These are phyloP conservation scores for Blumeria graminis DNA, from an alignment of 2,329 filamentous ascomycete species.

Conservation along the genomic window DNA sequence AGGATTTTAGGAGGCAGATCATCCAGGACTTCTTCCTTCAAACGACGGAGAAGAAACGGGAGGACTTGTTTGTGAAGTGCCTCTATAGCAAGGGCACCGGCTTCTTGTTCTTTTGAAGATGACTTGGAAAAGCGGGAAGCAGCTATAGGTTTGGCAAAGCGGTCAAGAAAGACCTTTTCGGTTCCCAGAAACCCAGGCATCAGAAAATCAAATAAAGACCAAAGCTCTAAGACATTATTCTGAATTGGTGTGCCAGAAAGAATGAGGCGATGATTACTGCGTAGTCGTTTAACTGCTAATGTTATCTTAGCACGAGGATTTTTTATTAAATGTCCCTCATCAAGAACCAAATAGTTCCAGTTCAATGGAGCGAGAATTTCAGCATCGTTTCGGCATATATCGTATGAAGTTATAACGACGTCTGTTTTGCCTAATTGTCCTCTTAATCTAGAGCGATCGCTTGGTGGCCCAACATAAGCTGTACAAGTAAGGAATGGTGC, in stretches of 20 bases:
- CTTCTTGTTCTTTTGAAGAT: constrained; percentile 94
- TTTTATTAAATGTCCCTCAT: constrained; percentile 96
- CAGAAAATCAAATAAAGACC: constrained; percentile 95
- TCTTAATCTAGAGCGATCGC: constrained; percentile 50
- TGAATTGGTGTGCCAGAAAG: constrained; percentile 93
- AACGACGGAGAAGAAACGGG: constrained; percentile 78
- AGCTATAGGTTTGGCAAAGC: constrained; percentile 74
- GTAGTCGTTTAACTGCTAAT: constrained; percentile 67
- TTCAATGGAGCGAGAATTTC: constrained; percentile 59
- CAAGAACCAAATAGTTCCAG: constrained; percentile 95
- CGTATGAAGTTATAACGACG: constrained; percentile 91
- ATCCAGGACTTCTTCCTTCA: constrained; percentile 94
- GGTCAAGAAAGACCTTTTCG: constrained; percentile 84
- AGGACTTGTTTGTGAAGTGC: constrained; percentile 97
- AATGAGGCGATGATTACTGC: constrained; percentile 85
- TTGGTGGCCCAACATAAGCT: constrained; percentile 74
- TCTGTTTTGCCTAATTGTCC: constrained; percentile 53
- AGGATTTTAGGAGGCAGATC: constrained; percentile 94
- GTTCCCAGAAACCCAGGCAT: constrained; percentile 96
- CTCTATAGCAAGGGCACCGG: constrained; percentile 84
- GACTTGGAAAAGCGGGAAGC: constrained; percentile 91
- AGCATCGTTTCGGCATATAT: constrained; percentile 91
- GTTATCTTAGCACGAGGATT: constrained; percentile 95
- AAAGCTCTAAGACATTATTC: constrained; percentile 90
- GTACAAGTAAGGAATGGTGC: constrained; percentile 80